phyloP scores from a whole-genome alignment of 306 rosid genomes.

The Pterocarpus santalinus region DNA sequence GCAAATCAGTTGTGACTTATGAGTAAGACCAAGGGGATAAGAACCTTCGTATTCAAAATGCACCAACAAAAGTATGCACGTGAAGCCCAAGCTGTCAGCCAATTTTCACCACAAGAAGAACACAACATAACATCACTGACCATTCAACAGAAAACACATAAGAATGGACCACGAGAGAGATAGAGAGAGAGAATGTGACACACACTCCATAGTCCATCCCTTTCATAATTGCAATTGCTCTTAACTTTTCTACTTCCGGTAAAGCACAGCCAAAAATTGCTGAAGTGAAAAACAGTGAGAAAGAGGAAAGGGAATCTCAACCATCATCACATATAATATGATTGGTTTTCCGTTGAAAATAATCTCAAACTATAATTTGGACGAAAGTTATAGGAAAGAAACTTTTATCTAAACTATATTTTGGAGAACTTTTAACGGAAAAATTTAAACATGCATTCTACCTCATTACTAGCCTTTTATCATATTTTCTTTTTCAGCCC shows the following conservation, averaged over 20 bases:
- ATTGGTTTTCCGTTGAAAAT: too few species aligned
- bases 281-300: conserved; percentile 12
- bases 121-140: conserved; percentile 43
- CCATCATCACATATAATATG: background rate
- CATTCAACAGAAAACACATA: conserved; percentile 18
- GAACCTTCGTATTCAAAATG: conserved; percentile 38
- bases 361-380: too few species aligned
- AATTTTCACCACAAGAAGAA: conserved; percentile 54
- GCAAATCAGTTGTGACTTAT: conserved; percentile 5
- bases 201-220: conserved; percentile 32
- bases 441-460: too few species aligned
- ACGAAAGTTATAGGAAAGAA: too few species aligned
- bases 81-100: conserved; percentile 59
- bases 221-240: conserved; percentile 51
- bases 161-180: conserved; percentile 46
- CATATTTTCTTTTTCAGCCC: background rate
- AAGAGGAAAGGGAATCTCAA: conserved; percentile 46
- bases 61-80: conserved; percentile 55
- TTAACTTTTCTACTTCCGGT: conserved; percentile 39
- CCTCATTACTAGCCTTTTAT: background rate
- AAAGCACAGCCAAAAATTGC: conserved; percentile 47
- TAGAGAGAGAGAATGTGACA: conserved; percentile 10
- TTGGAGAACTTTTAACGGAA: too few species aligned
- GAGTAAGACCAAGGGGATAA: conserved; percentile 3
- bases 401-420: too few species aligned